Conservation (phyloP, 2,329 filamentous ascomycete species). For the Scedosporium boydii region DNA sequence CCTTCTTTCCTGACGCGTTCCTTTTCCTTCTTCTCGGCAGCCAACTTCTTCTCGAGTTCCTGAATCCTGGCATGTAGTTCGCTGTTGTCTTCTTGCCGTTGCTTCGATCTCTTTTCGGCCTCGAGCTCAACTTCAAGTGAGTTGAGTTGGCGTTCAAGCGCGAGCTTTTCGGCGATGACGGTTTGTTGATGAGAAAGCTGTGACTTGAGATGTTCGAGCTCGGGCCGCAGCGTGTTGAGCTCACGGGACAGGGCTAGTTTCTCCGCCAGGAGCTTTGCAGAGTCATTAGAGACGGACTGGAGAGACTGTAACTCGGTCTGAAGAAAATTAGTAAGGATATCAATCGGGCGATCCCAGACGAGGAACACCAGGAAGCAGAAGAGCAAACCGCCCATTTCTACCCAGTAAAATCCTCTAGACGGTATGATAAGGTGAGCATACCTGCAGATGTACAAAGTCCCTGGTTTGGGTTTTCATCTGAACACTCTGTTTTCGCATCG, state of each 20-base stretch:
- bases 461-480: constrained; percentile 38
- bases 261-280: constrained; percentile 56
- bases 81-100: constrained; percentile 31
- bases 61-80: constrained; percentile 27
- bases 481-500: constrained; percentile 33
- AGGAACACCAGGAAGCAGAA: background rate
- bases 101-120: constrained; percentile 50
- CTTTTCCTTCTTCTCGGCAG: constrained; percentile 32
- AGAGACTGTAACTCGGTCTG: constrained; percentile 65
- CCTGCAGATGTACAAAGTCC: constrained; percentile 38
- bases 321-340: background rate
- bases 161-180: constrained; percentile 67
- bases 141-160: constrained; percentile 67
- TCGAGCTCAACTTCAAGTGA: constrained; percentile 73
- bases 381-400: background rate
- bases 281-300: constrained; percentile 57
- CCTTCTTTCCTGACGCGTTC: constrained; percentile 33
- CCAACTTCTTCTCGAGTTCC: constrained; percentile 25
- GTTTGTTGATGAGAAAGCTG: constrained; percentile 53
- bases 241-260: constrained; percentile 45
- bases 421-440: constrained; percentile 16
- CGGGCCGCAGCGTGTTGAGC: constrained; percentile 41
- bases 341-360: background rate
- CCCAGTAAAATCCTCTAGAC: background rate
- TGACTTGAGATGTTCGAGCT: constrained; percentile 45